Percentiles rank a stretch among this genome's conserved stretches.
Conservation (phyloP, 176 grass and related monocot species). For the Rhipidocladum racemiflorum region DNA sequence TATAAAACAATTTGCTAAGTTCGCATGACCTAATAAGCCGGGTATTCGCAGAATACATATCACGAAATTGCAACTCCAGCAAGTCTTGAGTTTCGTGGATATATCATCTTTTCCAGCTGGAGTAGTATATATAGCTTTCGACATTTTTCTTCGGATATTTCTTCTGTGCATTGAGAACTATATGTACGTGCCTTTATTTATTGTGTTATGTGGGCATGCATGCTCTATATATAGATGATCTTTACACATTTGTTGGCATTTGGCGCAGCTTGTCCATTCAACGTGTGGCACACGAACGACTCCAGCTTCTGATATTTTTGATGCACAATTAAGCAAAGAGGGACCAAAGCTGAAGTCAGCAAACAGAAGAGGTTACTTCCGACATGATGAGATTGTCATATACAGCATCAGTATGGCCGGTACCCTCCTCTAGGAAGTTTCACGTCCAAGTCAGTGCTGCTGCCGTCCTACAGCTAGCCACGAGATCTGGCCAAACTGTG, state of each 20-base stretch:
- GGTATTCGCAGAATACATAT: background rate
- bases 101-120: too few relatives aligned
- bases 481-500: background rate
- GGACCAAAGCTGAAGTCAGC: background rate
- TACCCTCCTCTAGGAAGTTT: background rate
- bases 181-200: background rate
- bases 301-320: background rate
- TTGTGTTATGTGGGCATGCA: too few relatives aligned
- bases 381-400: background rate
- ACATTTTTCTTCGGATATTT: too few relatives aligned
- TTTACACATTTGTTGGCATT: background rate
- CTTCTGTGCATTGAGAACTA: background rate
- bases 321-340: background rate
- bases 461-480: background rate
- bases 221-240: background rate
- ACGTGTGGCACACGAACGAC: background rate
- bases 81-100: too few relatives aligned
- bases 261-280: background rate
- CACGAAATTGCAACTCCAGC: too few relatives aligned
- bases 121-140: too few relatives aligned
- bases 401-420: background rate
- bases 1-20: too few relatives aligned
- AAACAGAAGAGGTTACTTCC: background rate
- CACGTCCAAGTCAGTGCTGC: background rate
- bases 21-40: background rate